These are phyloP conservation scores for Saturnispora halmiae DNA, from an alignment of 805 yeast genomes.

Conservation along the genomic window DNA sequence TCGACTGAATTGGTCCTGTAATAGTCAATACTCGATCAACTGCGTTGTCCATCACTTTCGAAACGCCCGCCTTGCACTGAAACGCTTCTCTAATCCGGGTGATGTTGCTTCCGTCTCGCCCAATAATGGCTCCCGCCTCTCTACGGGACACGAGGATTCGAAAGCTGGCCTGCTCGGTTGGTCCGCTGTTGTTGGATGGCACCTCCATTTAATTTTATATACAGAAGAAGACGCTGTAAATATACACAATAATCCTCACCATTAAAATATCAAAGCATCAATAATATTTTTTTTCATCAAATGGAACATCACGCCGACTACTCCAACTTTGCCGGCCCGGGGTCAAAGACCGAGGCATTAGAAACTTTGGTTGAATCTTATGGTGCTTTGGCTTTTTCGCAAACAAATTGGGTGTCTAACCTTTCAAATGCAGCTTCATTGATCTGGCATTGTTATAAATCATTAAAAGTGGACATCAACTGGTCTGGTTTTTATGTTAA, in stretches of 20 bases:
- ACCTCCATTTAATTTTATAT: too few relatives aligned
- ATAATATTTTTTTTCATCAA: too few relatives aligned
- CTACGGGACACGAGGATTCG: constrained; percentile 68
- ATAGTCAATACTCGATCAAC: constrained; percentile 77
- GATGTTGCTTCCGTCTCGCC: constrained; percentile 73
- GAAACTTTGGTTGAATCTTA: constrained; percentile 52
- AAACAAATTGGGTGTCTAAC: constrained; percentile 81
- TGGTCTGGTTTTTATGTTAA: constrained; percentile 90
- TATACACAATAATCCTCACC: neutral
- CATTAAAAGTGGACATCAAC: constrained; percentile 49
- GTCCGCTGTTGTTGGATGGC: too few relatives aligned
- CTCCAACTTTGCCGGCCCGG: constrained; percentile 37
- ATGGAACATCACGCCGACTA: constrained; percentile 64
- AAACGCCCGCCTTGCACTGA: constrained; percentile 77
- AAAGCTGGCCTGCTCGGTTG: constrained; percentile 15
- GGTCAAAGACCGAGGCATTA: constrained; percentile 44
- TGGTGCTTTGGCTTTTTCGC: constrained; percentile 52
- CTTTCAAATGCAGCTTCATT: constrained; percentile 79
- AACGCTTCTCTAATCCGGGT: constrained; percentile 67
- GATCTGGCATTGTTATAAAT: constrained; percentile 76
- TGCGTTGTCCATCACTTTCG: constrained; percentile 70
- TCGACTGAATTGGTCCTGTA: constrained; percentile 60
- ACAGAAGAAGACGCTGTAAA: too few relatives aligned
- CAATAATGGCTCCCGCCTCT: constrained; percentile 87
- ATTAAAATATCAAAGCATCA: too few relatives aligned